These are phyloP conservation scores for Pulveroboletus sp. DNA, from an alignment of 768 basidiomycete genomes.

Conservation along the genomic window DNA sequence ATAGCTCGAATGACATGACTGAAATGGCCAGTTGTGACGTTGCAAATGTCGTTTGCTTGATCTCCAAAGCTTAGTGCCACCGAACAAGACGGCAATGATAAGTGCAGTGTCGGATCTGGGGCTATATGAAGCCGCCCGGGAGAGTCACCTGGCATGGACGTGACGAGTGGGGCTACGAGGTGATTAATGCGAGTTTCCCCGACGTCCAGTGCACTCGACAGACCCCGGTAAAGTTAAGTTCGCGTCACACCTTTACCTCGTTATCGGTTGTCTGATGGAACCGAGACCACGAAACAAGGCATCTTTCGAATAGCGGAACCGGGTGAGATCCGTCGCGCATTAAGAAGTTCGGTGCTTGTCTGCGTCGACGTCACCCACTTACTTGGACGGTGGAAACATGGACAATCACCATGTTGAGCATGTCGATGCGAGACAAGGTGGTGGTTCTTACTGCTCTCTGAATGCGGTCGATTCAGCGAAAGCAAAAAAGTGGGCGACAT, in stretches of 20 bases:
- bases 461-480: background rate
- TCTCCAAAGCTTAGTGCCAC: slow-evolving; percentile 17
- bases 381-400: no score
- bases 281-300: slow-evolving; percentile 7
- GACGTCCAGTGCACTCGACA: background rate
- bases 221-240: slow-evolving; percentile 17
- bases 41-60: slow-evolving; percentile 4
- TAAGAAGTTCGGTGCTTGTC: background rate
- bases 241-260: slow-evolving; percentile 18
- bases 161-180: background rate
- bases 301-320: background rate
- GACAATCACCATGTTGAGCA: no score
- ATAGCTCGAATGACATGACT: background rate
- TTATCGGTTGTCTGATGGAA: slow-evolving; percentile 19
- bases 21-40: background rate
- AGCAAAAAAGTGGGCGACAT: background rate
- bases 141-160: background rate
- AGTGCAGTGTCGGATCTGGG: slow-evolving; percentile 1
- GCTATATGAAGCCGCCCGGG: background rate
- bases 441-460: background rate
- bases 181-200: slow-evolving; percentile 3
- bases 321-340: background rate
- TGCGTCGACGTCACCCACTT: no score
- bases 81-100: slow-evolving; percentile 7
- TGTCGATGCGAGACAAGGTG: background rate